Evolutionary conservation across 768 basidiomycete genomes (phyloP).

Genomic region (Neoboletus brunneissimus): DNA sequence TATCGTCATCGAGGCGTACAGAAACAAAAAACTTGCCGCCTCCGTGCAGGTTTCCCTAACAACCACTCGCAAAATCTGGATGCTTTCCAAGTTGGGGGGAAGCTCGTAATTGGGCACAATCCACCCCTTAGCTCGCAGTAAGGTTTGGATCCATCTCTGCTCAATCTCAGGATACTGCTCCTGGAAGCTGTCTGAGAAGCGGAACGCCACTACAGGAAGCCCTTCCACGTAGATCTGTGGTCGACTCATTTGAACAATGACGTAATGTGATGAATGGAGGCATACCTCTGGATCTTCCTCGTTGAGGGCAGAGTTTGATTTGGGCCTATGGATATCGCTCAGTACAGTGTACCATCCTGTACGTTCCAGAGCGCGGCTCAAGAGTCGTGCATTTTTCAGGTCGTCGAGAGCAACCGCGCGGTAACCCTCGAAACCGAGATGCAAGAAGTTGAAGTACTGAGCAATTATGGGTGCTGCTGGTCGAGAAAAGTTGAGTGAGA

Average conservation of each 20-base stretch:
- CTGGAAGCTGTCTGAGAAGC: slow-evolving; percentile 54
- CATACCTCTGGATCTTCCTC: slow-evolving; percentile 58
- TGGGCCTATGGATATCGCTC: slow-evolving; percentile 53
- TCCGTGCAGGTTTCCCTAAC: slow-evolving; percentile 55
- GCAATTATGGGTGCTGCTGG: slow-evolving; percentile 60
- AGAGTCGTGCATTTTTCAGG: slow-evolving; percentile 60
- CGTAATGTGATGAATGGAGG: slow-evolving; percentile 1
- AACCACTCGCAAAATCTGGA: slow-evolving; percentile 63
- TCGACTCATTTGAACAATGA: background rate
- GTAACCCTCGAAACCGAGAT: slow-evolving; percentile 57
- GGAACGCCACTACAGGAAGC: slow-evolving; percentile 52
- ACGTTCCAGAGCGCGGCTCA: slow-evolving; percentile 60
- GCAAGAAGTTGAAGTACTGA: slow-evolving; percentile 63
- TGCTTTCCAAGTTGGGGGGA: slow-evolving; percentile 46
- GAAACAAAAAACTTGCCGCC: slow-evolving; percentile 36
- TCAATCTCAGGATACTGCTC: slow-evolving; percentile 52
- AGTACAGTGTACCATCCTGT: slow-evolving; percentile 51
- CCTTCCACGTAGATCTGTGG: slow-evolving; percentile 45
- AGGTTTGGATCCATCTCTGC: slow-evolving; percentile 55
- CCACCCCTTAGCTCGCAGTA: slow-evolving; percentile 49
- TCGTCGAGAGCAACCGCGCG: slow-evolving; percentile 45
- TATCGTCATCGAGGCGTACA: slow-evolving; percentile 22
- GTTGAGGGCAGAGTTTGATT: slow-evolving; percentile 33
- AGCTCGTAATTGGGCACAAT: slow-evolving; percentile 63
- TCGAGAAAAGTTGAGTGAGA: slow-evolving; percentile 61